Evolutionary conservation across 257 asterid species (phyloP).

Genomic region (Solanum lycopersicoides): DNA sequence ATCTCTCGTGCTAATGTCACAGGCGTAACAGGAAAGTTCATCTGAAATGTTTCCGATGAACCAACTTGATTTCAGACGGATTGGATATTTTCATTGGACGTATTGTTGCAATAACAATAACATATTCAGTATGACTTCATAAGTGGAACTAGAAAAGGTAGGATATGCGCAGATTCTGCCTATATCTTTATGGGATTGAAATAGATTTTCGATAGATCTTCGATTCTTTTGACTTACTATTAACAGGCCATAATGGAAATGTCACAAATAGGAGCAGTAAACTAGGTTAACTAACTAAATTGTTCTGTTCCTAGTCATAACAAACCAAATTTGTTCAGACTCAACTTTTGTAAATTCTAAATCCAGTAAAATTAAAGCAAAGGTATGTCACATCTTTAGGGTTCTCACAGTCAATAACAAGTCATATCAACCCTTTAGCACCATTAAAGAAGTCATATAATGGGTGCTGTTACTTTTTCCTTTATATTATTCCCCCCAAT

Average conservation of each 20-base stretch:
- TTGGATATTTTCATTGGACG: not conserved
- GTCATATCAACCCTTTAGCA: not conserved
- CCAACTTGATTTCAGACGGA: not conserved
- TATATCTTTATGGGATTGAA: accelerated
- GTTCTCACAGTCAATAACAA: not conserved
- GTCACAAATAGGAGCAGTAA: not conserved
- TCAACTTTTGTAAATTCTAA: not conserved
- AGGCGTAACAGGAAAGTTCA: too few relatives aligned
- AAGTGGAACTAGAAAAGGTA: not conserved
- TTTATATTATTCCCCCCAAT: not conserved
- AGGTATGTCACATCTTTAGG: not conserved
- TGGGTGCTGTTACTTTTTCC: not conserved
- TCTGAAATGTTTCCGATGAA: not conserved
- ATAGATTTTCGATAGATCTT: accelerated
- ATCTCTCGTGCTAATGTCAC: not conserved
- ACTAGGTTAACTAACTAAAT: not conserved
- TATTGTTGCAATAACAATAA: not conserved
- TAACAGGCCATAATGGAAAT: not conserved
- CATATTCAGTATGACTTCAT: not conserved
- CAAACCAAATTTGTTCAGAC: not conserved
- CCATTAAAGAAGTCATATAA: not conserved
- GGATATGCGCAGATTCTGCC: accelerated
- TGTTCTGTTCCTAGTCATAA: not conserved
- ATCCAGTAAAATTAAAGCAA: not conserved
- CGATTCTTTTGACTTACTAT: not conserved